Evolutionary conservation across 306 rosid species (phyloP).

Genomic region (Vicia sativa): DNA sequence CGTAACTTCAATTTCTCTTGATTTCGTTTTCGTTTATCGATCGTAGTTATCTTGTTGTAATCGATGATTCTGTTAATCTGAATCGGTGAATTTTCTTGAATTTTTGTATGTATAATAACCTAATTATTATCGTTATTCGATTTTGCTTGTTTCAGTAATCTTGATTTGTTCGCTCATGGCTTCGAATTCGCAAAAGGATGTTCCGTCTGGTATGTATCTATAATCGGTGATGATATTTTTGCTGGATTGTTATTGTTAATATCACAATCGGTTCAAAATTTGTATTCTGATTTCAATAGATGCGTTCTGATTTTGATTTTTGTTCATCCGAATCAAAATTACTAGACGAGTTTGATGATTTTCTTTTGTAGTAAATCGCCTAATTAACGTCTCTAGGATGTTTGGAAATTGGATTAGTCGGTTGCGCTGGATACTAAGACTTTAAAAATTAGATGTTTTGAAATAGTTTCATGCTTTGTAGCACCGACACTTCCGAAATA

Average conservation of each 20-base stretch:
- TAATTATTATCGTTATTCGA: too few species aligned
- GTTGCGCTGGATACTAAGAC: too few species aligned
- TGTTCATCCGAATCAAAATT: not conserved
- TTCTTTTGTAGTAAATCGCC: not conserved
- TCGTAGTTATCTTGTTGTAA: not conserved
- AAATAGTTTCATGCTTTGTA: too few species aligned
- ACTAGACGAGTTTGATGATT: not conserved
- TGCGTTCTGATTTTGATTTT: constrained; percentile 8
- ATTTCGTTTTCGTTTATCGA: not conserved
- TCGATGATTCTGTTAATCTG: not conserved
- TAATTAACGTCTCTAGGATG: too few species aligned
- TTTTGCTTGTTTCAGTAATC: not conserved
- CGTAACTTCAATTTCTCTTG: not conserved
- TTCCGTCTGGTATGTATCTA: not conserved
- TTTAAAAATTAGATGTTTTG: too few species aligned
- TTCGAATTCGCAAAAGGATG: constrained; percentile 1
- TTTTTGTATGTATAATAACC: too few species aligned
- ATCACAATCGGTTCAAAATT: not conserved
- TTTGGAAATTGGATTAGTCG: too few species aligned
- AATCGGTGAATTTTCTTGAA: not conserved
- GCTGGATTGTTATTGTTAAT: not conserved
- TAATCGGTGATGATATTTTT: not conserved
- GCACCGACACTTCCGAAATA: too few species aligned
- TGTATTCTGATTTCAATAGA: constrained; percentile 12
- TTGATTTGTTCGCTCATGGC: not conserved